A percentile compares a stretch with the other conserved stretches of the same genome.
These are phyloP conservation scores for Infundibulicybe gibba DNA, from an alignment of 768 basidiomycete species.

Conservation along the genomic window DNA sequence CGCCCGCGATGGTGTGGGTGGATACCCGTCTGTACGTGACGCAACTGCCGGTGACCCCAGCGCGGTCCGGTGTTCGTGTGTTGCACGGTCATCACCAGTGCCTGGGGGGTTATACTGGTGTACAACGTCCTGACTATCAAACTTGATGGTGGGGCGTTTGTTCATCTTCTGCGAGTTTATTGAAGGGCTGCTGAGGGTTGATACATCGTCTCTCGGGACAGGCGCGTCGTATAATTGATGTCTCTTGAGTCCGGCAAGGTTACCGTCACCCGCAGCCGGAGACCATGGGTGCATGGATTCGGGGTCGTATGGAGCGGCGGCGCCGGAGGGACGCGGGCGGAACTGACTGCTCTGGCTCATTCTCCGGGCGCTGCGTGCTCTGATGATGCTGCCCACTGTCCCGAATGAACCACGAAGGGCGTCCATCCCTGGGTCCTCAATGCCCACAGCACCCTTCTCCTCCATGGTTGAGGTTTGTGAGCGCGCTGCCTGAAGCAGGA, in stretches of 20 bases:
- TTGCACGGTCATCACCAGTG: conserved; percentile 36
- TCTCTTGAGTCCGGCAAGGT: conserved; percentile 56
- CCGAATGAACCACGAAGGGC: conserved; percentile 90
- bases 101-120: conserved; percentile 70
- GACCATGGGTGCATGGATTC: conserved; percentile 12
- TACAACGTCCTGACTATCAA: conserved; percentile 67
- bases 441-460: conserved; percentile 60
- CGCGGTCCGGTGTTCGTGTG: conserved; percentile 46
- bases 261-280: conserved; percentile 17
- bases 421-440: conserved; percentile 93
- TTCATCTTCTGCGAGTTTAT: conserved; percentile 24
- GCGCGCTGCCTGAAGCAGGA: conserved; percentile 85
- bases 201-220: conserved; percentile 48
- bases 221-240: conserved; percentile 91
- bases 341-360: conserved; percentile 44
- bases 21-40: conserved; percentile 13
- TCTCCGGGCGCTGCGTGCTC: conserved; percentile 53
- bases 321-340: conserved; percentile 30
- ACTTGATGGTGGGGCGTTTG: conserved; percentile 69
- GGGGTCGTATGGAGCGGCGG: conserved; percentile 29
- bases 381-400: conserved; percentile 86
- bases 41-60: conserved; percentile 24
- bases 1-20: conserved; percentile 9
- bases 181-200: conserved; percentile 29
- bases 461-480: conserved; percentile 62